Evolutionary conservation across 2,329 filamentous ascomycete genomes (phyloP).

Genomic region (Neofusicoccum sp.): DNA sequence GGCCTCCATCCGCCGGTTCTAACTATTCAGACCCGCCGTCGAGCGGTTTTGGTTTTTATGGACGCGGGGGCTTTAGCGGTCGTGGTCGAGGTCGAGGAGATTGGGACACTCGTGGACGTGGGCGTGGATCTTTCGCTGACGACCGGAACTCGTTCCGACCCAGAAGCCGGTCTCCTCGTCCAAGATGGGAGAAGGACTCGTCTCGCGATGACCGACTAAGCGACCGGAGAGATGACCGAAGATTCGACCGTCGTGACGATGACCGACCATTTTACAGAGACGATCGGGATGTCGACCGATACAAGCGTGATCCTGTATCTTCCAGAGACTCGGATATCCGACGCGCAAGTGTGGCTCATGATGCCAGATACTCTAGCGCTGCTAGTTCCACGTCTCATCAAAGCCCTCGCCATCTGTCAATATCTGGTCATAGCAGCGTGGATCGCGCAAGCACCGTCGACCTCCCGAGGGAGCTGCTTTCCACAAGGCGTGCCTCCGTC

Average conservation of each 20-base stretch:
- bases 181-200: constrained; percentile 52
- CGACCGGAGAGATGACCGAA: constrained; percentile 40
- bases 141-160: constrained; percentile 59
- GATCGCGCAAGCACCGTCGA: constrained; percentile 7
- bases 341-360: constrained; percentile 18
- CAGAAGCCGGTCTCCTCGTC: constrained; percentile 65
- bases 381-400: constrained; percentile 4
- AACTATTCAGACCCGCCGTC: constrained; percentile 67
- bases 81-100: constrained; percentile 47
- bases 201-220: constrained; percentile 39
- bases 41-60: constrained; percentile 32
- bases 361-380: constrained; percentile 1
- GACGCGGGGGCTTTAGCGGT: constrained; percentile 53
- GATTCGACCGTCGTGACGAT: constrained; percentile 46
- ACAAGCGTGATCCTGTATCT: constrained; percentile 31
- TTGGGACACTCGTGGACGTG: constrained; percentile 52
- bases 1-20: constrained; percentile 69
- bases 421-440: constrained; percentile 9
- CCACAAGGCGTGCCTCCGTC: constrained; percentile 36
- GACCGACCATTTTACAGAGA: constrained; percentile 37
- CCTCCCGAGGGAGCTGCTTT: constrained; percentile 2
- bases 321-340: constrained; percentile 20
- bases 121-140: constrained; percentile 44
- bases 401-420: constrained; percentile 10
- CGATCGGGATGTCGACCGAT: constrained; percentile 41